Evolutionary conservation across 1,284 basidiomycete genomes (phyloP).

Genomic region (Leccinum subrobustum): DNA sequence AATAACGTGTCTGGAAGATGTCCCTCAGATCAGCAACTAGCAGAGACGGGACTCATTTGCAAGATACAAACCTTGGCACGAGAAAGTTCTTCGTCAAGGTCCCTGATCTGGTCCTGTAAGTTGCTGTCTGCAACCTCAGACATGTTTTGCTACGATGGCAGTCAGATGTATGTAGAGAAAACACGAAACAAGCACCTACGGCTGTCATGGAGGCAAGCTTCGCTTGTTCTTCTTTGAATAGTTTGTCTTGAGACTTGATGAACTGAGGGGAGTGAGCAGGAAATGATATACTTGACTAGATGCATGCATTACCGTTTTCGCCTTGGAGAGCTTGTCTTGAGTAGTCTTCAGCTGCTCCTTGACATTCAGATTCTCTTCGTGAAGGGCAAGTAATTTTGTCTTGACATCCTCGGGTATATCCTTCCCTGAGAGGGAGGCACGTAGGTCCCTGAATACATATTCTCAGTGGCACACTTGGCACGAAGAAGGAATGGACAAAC

Average conservation of each 20-base stretch:
- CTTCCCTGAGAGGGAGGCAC: constrained; percentile 68
- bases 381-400: constrained; percentile 68
- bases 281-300: not conserved
- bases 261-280: constrained; percentile 52
- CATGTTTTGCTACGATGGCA: constrained; percentile 40
- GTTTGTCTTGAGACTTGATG: constrained; percentile 89
- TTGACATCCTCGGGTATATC: constrained; percentile 82
- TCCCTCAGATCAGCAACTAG: not conserved
- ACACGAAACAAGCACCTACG: constrained; percentile 15
- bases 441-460: constrained; percentile 56
- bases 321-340: constrained; percentile 81
- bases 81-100: constrained; percentile 67
- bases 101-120: constrained; percentile 69
- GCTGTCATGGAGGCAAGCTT: constrained; percentile 37
- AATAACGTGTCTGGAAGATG: constrained; percentile 46
- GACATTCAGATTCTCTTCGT: constrained; percentile 72
- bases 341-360: constrained; percentile 72
- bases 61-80: constrained; percentile 51
- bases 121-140: constrained; percentile 73
- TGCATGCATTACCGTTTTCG: constrained; percentile 56
- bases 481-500: constrained; percentile 41
- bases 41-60: not conserved
- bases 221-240: constrained; percentile 77
- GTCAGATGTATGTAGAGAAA: constrained; percentile 5
- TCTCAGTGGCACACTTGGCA: not conserved